Base-by-base conservation (phyloP, 768 basidiomycete species). In the Phaffia australis region DNA sequence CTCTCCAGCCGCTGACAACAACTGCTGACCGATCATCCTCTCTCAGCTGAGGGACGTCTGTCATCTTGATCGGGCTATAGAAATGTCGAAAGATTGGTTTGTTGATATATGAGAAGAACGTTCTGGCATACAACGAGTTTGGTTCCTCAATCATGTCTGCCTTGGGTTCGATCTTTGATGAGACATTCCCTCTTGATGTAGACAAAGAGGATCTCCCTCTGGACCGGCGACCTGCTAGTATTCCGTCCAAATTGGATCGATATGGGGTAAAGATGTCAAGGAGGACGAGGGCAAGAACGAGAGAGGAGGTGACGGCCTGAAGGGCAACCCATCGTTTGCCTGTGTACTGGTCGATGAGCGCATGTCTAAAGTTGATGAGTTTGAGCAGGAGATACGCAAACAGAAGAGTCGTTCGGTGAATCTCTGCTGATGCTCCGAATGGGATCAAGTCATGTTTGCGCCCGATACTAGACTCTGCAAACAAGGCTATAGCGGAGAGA, bases 1-100 rank as follows among this genome's bases (percentile, higher is more conserved):
- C 69, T 0, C 74, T 64, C 63, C 71, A 75, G 14, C 71, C 62
- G 46, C 71, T 69, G 25, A 75, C 65, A 7, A 71, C 73, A 3
- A 71, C 71, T 1, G 74, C 73, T 1, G 74, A 65, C 56, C 72
- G 72, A 64, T 73, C 73, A 64, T 75, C 74, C 19, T 73, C 71
- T 0, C 72, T 66, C 1, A 75, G 71, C 47, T 71, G 71, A 7
- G 74, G 72, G 0, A 73, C 63, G 25, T 68, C 70, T 21, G 19
- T 21, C 18, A 56, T 35, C 6, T 48, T 60, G 47, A 64, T 64
- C 11, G 69, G 66, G n/a, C 18, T 61, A 16, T 35, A 52, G n/a
- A 65, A 64, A 35, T 68, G 56, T 30, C 68, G 52, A 46, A 56
- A 71, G 52, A 70, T 60, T 21, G 64, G 57, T 19, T 25, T 54